Conservation (phyloP, 164 flowering plant species). For the Dillenia turbinata region DNA sequence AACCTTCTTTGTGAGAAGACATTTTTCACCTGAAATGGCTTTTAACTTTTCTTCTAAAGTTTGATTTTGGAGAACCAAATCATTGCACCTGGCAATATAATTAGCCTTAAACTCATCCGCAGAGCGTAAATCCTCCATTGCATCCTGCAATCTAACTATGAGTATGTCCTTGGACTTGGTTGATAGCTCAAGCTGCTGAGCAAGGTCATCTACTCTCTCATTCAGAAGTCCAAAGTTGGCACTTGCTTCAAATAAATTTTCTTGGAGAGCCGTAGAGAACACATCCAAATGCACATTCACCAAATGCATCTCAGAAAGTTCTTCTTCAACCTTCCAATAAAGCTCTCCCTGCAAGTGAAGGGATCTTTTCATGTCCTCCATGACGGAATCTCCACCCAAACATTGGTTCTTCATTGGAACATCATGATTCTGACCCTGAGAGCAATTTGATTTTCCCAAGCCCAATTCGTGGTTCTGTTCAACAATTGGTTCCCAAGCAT, state of each 20-base stretch:
- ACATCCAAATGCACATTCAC: slow-evolving; percentile 55
- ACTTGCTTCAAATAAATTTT: slow-evolving; percentile 51
- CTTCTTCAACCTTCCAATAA: slow-evolving; percentile 59
- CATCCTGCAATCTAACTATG: slow-evolving; percentile 50
- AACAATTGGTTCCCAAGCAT: slow-evolving; percentile 33
- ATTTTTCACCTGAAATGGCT: slow-evolving; percentile 44
- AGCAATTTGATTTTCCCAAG: slow-evolving; percentile 18
- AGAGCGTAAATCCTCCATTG: slow-evolving; percentile 45
- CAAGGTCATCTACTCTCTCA: slow-evolving; percentile 34
- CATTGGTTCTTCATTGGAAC: slow-evolving; percentile 26
- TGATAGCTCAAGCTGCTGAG: slow-evolving; percentile 47
- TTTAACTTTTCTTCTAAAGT: slow-evolving; percentile 47
- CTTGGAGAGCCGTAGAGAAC: slow-evolving; percentile 48
- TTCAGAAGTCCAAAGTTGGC: slow-evolving; percentile 33
- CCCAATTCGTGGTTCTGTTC: slow-evolving; percentile 19
- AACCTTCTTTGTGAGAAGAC: slow-evolving; percentile 42
- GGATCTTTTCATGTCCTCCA: slow-evolving; percentile 49
- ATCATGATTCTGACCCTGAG: slow-evolving; percentile 27
- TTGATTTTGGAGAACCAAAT: slow-evolving; percentile 45
- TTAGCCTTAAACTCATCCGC: slow-evolving; percentile 41
- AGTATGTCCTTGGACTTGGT: slow-evolving; percentile 45
- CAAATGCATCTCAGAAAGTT: slow-evolving; percentile 53
- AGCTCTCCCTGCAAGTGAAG: slow-evolving; percentile 61
- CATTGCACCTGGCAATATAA: slow-evolving; percentile 39
- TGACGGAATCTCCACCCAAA: slow-evolving; percentile 39